A percentile compares a stretch with the other conserved stretches of the same genome.
phyloP scores from a whole-genome alignment of 75 land plant species.

The Cunninghamia lanceolata region DNA sequence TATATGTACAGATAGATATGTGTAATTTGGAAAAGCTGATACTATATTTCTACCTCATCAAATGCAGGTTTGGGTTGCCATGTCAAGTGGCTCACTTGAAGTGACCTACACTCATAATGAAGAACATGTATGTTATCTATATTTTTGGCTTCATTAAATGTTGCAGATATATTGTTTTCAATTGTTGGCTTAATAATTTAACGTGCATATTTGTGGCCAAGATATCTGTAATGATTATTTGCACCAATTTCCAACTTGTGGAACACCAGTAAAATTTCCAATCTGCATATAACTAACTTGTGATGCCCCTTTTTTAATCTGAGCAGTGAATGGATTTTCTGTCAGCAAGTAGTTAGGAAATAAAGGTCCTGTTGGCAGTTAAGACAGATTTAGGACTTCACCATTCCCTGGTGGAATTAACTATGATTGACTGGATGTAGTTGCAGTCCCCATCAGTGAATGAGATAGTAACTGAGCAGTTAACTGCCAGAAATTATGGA shows the following conservation, averaged over 20 bases:
- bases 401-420: too few species aligned
- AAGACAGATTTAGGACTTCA: too few species aligned
- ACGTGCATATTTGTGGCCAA: background rate
- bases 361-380: too few species aligned
- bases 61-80: conserved; percentile 86
- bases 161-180: background rate
- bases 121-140: conserved; percentile 57
- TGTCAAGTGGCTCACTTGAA: conserved; percentile 70
- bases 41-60: background rate
- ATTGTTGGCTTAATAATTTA: background rate
- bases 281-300: background rate
- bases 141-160: background rate
- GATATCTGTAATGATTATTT: background rate
- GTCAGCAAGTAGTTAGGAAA: too few species aligned
- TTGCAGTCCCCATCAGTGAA: too few species aligned
- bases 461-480: too few species aligned
- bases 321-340: too few species aligned
- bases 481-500: too few species aligned
- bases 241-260: background rate
- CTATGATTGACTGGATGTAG: too few species aligned
- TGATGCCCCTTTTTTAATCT: too few species aligned
- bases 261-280: background rate
- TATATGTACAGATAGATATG: background rate
- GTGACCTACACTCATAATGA: conserved; percentile 81
- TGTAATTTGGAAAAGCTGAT: background rate